These are phyloP conservation scores for Solanum paucissectum DNA, from an alignment of 257 asterid genomes.

Conservation along the genomic window DNA sequence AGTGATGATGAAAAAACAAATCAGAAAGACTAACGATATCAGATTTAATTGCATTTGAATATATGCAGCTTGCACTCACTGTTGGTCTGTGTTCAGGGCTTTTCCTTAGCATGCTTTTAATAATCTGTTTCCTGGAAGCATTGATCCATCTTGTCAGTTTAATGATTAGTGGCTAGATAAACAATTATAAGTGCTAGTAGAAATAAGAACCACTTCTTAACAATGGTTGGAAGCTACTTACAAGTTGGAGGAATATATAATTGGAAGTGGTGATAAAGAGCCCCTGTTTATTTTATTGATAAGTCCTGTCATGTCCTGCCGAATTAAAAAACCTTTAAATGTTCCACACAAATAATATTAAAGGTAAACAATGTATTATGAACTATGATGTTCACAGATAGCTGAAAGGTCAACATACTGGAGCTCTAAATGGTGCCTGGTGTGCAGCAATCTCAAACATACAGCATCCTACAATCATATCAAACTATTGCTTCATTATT, in stretches of 20 bases:
- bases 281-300: conserved; percentile 84
- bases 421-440: conserved; percentile 78
- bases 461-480: conserved; percentile 60
- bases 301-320: conserved; percentile 88
- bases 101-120: conserved; percentile 88
- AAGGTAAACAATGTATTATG: background rate
- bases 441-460: conserved; percentile 96
- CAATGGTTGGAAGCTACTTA: conserved; percentile 23
- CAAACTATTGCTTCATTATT: background rate
- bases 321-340: conserved; percentile 14
- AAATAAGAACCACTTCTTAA: background rate
- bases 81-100: conserved; percentile 90
- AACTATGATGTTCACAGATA: background rate
- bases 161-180: background rate
- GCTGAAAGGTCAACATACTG: conserved; percentile 39
- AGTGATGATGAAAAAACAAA: background rate
- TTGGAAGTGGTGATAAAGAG: conserved; percentile 81
- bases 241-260: conserved; percentile 79
- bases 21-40: background rate
- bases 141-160: background rate
- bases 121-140: conserved; percentile 73
- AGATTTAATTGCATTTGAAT: background rate
- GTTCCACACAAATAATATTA: background rate
- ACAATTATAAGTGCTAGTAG: background rate
- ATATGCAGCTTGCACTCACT: conserved; percentile 26